A percentile compares a stretch with the other conserved stretches of the same genome.
phyloP scores from a whole-genome alignment of 768 basidiomycete genomes.

The Ramaria sp. region DNA sequence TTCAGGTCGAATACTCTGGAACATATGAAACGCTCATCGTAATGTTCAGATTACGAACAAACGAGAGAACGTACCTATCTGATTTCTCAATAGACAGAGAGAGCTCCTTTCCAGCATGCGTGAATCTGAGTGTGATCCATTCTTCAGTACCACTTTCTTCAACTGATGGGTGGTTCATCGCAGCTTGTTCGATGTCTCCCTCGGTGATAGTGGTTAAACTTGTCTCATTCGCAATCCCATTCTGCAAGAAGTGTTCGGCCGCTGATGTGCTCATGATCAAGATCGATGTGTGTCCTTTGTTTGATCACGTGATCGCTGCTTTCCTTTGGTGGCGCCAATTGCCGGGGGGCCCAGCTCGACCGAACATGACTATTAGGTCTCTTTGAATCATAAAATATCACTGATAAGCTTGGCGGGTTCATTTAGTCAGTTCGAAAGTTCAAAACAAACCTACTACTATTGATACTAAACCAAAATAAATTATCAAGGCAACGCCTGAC shows the following conservation, averaged over 20 bases:
- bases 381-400: no score
- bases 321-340: no score
- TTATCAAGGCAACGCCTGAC: no score
- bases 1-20: constrained; percentile 75
- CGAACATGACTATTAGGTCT: no score
- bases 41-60: not conserved
- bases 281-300: not conserved
- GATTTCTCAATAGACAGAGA: constrained; percentile 62
- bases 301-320: not conserved
- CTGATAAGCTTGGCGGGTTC: no score
- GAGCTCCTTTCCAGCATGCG: constrained; percentile 61
- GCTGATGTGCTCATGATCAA: not conserved
- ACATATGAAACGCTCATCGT: constrained; percentile 6
- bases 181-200: not conserved
- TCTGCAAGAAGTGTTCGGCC: not conserved
- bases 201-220: not conserved
- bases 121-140: constrained; percentile 59
- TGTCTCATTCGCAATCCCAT: not conserved
- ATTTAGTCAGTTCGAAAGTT: no score
- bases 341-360: no score
- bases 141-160: constrained; percentile 14
- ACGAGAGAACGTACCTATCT: constrained; percentile 42
- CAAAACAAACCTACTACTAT: no score
- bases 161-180: not conserved
- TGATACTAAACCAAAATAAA: no score